phyloP scores from a whole-genome alignment of 768 basidiomycete genomes.

The Boletus eberwhitei region DNA sequence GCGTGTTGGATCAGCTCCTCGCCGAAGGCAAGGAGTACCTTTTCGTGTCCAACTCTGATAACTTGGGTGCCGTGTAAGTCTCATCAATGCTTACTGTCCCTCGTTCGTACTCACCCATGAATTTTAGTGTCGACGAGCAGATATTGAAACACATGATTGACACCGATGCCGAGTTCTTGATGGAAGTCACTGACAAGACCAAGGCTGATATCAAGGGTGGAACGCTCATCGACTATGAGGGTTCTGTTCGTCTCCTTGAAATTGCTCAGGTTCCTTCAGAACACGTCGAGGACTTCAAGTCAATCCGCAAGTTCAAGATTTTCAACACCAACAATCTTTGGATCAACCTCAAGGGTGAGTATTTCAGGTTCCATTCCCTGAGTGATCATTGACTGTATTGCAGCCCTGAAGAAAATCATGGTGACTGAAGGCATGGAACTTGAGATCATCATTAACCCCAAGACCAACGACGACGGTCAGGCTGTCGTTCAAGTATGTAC shows the following conservation, averaged over 20 bases:
- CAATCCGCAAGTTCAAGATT: conserved; percentile 75
- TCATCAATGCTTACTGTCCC: neutral
- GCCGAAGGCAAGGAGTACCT: conserved; percentile 74
- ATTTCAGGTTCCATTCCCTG: neutral
- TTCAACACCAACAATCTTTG: conserved; percentile 74
- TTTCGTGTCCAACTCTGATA: conserved; percentile 77
- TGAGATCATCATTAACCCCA: conserved; percentile 78
- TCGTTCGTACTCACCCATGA: neutral
- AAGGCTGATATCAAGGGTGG: conserved; percentile 78
- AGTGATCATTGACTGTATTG: neutral
- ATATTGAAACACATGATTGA: conserved; percentile 68
- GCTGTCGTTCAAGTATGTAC: conserved; percentile 59
- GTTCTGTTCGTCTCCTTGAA: conserved; percentile 64
- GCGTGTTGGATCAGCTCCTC: conserved; percentile 69
- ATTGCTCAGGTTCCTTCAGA: conserved; percentile 73
- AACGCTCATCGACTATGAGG: conserved; percentile 68
- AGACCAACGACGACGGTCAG: conserved; percentile 65
- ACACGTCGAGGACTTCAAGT: conserved; percentile 74
- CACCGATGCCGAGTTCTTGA: conserved; percentile 61
- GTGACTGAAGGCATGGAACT: conserved; percentile 63
- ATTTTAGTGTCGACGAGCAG: conserved; percentile 57
- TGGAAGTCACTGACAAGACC: conserved; percentile 82
- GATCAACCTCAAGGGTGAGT: conserved; percentile 47
- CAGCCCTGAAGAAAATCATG: conserved; percentile 75
- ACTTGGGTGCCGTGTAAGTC: conserved; percentile 61